Percentiles rank a stretch among this genome's conserved stretches.
These are phyloP conservation scores for Cryphonectria nitschkei DNA, from an alignment of 2,329 filamentous ascomycete genomes.

Conservation along the genomic window DNA sequence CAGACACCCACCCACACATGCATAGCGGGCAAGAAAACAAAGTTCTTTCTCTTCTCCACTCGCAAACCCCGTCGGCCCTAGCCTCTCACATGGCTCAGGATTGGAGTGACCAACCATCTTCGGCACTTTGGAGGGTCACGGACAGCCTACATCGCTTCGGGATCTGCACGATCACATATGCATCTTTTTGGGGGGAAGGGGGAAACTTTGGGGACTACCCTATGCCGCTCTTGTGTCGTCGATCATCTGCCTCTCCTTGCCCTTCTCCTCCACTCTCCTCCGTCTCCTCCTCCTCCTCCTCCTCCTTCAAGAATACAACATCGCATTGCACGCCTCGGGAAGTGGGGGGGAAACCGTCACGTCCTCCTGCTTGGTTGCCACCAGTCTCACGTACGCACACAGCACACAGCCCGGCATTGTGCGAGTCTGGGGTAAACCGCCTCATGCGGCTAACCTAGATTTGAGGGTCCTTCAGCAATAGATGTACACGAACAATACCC, in stretches of 20 bases:
- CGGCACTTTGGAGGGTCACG: neutral
- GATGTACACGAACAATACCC: neutral
- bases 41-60: constrained; percentile 10
- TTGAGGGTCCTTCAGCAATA: neutral
- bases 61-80: neutral
- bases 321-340: neutral
- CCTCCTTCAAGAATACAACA: neutral
- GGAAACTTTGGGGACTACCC: neutral
- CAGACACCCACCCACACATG: neutral
- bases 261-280: neutral
- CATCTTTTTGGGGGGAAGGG: neutral
- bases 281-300: neutral
- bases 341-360: neutral
- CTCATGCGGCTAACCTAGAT: neutral
- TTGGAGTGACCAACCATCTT: neutral
- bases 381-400: neutral
- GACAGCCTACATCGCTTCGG: neutral
- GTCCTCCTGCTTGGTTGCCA: neutral
- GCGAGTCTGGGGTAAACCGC: neutral
- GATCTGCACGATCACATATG: neutral
- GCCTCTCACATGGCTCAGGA: constrained; percentile 1
- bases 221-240: neutral
- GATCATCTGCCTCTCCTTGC: neutral
- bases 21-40: neutral
- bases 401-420: neutral